Percentiles rank a stretch among this genome's conserved stretches.
phyloP scores from a whole-genome alignment of 163 green algal species.

The Chlamydomonas reinhardtii region DNA sequence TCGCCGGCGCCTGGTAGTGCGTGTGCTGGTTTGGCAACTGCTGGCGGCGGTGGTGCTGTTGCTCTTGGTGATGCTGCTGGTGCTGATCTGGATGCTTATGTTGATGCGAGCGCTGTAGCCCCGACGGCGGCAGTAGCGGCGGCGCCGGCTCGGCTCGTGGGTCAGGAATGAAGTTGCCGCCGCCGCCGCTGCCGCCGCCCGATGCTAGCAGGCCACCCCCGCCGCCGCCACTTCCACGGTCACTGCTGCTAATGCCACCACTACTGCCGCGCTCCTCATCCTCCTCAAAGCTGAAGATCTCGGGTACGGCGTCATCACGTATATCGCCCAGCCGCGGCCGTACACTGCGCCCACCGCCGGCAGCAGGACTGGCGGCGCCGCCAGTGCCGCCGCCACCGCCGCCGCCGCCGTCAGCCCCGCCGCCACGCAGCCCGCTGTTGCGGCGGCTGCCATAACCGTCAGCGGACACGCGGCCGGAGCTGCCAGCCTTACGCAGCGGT shows the following conservation, averaged over 20 bases:
- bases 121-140: background rate
- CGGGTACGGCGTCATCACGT: background rate
- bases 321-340: too few relatives aligned
- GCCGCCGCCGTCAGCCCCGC: background rate
- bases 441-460: too few relatives aligned
- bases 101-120: too few relatives aligned
- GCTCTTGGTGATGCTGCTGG: too few relatives aligned
- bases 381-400: background rate
- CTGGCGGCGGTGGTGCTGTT: background rate
- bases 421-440: too few relatives aligned
- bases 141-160: background rate
- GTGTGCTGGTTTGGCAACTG: background rate
- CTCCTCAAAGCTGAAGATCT: background rate
- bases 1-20: background rate
- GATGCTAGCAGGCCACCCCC: background rate
- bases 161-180: background rate
- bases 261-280: background rate
- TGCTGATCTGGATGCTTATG: too few relatives aligned
- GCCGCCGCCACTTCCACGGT: background rate
- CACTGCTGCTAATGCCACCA: too few relatives aligned
- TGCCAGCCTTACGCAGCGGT: slow-evolving; percentile 3
- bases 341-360: background rate
- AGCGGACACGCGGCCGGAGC: background rate
- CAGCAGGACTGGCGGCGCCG: background rate
- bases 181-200: background rate